Evolutionary conservation across 2,329 filamentous ascomycete species (phyloP).

Genomic region (Furcasterigmium furcatum): DNA sequence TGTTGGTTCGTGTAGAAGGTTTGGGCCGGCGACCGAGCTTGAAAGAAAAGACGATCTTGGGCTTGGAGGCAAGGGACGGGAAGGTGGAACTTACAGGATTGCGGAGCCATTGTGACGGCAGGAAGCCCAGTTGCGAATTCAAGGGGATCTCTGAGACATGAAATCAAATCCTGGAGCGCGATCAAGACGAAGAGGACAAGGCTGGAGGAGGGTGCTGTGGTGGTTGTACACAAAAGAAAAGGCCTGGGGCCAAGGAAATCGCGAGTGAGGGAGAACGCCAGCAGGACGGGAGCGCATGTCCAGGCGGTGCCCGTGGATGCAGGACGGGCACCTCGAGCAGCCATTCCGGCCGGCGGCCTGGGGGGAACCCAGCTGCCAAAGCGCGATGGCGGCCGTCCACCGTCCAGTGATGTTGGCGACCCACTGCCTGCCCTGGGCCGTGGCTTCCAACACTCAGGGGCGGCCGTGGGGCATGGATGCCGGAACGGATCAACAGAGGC

Average conservation of each 20-base stretch:
- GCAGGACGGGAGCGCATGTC: too few relatives aligned
- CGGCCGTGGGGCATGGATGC: background rate
- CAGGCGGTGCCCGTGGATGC: too few relatives aligned
- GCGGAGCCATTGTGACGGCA: slow-evolving; percentile 11
- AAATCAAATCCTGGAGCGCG: background rate
- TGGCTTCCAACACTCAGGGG: background rate
- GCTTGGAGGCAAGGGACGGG: slow-evolving; percentile 1
- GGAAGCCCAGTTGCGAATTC: background rate
- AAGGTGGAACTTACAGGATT: slow-evolving; percentile 12
- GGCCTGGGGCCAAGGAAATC: too few relatives aligned
- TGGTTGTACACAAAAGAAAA: too few relatives aligned
- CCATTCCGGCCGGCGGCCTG: background rate
- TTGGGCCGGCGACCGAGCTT: background rate
- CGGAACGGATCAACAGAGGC: slow-evolving; percentile 14
- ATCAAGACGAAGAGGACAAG: background rate
- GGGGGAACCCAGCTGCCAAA: too few relatives aligned
- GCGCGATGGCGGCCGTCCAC: too few relatives aligned
- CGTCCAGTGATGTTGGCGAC: too few relatives aligned
- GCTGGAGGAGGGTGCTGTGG: too few relatives aligned
- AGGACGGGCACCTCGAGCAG: background rate
- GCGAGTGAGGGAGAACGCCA: too few relatives aligned
- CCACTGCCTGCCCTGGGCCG: background rate
- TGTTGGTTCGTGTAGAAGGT: background rate
- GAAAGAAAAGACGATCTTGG: background rate
- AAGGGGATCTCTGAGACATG: background rate